Base-by-base conservation (phyloP, 75 land plant species). In the Selaginella moellendorffii region DNA sequence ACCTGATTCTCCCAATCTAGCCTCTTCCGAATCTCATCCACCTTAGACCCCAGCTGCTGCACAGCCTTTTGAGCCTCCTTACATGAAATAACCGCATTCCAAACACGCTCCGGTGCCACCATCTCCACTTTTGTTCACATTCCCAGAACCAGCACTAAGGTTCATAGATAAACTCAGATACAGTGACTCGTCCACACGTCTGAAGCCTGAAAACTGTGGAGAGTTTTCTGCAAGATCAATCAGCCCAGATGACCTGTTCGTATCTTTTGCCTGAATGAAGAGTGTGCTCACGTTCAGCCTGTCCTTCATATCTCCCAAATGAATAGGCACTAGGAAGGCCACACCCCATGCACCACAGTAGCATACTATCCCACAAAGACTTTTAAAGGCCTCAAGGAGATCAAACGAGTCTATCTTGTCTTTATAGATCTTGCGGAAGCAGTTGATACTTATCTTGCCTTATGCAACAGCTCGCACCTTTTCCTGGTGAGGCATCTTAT, bases 61-160 rank as follows among this genome's bases (percentile, higher is more conserved):
- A 36, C 46, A 5, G 46, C 46, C 46, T 36, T 36, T 14, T 36
- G 46, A 36, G 46, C 46, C 46, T 36, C 46, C 46, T 5, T 5
- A 36, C 46, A 36, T 36, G 46, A 36, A 36, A 36, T 36, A 36
- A 36, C 46, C 46, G 46, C 46, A 36, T 36, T 36, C 46, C 46
- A 36, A 36, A 36, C 46, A 14, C 46, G 46, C 46, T 36, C 46
- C 46, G 46, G 46, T 36, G 46, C 46, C 46, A 36, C 46, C 46
- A 36, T n/a, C n/a, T n/a, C n/a, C n/a, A n/a, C n/a, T n/a, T n/a
- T n/a, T n/a, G n/a, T n/a, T n/a, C n/a, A n/a, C n/a, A n/a, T n/a
- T n/a, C n/a, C n/a, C n/a, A n/a, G n/a, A n/a, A n/a, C n/a, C n/a
- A n/a, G n/a, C n/a, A n/a, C n/a, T n/a, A 36, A 36, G 46, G 46